A percentile compares a stretch with the other conserved stretches of the same genome.
Conservation (phyloP, 495 filamentous ascomycete genomes). For the Ascodesmis nigricans region DNA sequence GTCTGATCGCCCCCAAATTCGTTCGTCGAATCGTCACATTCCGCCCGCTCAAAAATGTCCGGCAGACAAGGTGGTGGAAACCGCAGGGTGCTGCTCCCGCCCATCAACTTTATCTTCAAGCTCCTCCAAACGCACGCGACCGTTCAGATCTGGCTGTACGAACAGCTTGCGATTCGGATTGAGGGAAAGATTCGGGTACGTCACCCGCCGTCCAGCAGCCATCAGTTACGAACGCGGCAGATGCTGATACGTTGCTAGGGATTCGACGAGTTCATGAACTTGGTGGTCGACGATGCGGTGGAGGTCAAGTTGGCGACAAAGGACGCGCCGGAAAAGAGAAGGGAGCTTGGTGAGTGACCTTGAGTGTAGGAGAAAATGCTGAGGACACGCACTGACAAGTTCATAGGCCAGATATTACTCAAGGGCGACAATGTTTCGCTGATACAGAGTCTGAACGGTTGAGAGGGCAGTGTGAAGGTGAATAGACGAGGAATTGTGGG, state of each 20-base stretch:
- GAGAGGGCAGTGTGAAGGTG: no score
- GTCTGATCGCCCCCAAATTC: no score
- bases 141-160: constrained; percentile 89
- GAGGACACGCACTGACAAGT: constrained; percentile 1
- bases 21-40: no score
- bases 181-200: constrained; percentile 81
- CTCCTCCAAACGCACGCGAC: constrained; percentile 70
- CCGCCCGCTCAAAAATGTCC: constrained; percentile 58
- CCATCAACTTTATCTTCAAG: constrained; percentile 98
- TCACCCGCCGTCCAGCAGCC: constrained; percentile 1
- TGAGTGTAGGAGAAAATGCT: background rate
- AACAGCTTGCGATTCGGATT: constrained; percentile 80
- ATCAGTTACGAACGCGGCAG: no score
- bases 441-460: constrained; percentile 68
- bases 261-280: constrained; percentile 98
- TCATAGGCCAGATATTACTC: constrained; percentile 73
- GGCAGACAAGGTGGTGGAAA: constrained; percentile 56
- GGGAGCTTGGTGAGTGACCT: constrained; percentile 46
- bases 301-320: constrained; percentile 77
- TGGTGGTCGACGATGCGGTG: constrained; percentile 85
- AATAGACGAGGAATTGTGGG: no score
- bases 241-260: constrained; percentile 31
- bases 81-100: constrained; percentile 78
- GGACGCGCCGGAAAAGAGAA: constrained; percentile 53
- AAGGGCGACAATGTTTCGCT: constrained; percentile 96